phyloP scores from a whole-genome alignment of 2,329 filamentous ascomycete species.

The Kalmusia sp. region DNA sequence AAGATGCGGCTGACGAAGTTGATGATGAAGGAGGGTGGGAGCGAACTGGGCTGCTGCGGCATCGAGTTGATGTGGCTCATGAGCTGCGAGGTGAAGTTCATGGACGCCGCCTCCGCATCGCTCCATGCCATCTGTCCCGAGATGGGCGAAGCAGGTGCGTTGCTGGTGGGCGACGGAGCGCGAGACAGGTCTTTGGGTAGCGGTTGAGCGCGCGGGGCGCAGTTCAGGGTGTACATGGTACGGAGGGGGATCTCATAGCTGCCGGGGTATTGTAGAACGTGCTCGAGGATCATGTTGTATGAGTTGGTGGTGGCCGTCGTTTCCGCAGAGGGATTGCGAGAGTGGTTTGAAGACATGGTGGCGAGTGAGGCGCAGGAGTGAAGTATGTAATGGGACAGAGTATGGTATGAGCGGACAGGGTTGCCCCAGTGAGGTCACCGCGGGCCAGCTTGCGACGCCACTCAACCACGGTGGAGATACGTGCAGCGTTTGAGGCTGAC shows the following conservation, averaged over 20 bases:
- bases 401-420: background rate
- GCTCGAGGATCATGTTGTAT: constrained; percentile 47
- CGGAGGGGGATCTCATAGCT: constrained; percentile 71
- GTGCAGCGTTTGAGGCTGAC: background rate
- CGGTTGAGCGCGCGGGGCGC: constrained; percentile 57
- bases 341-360: constrained; percentile 44
- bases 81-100: constrained; percentile 58
- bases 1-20: constrained; percentile 68
- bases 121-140: constrained; percentile 39
- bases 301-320: constrained; percentile 38
- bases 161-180: constrained; percentile 44
- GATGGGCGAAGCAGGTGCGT: constrained; percentile 46
- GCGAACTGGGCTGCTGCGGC: constrained; percentile 65
- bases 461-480: background rate
- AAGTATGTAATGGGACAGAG: constrained; percentile 2
- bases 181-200: constrained; percentile 37
- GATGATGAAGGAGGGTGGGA: constrained; percentile 69
- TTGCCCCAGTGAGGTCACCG: constrained; percentile 2
- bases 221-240: constrained; percentile 73
- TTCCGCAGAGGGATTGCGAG: constrained; percentile 48
- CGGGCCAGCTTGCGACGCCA: background rate
- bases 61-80: constrained; percentile 65
- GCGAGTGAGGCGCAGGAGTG: background rate
- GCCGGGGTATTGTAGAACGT: constrained; percentile 65
- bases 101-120: constrained; percentile 46